Percentiles rank a stretch among this genome's conserved stretches.
Conservation (phyloP, 768 basidiomycete species). For the Omphalotus guepiniiformis region DNA sequence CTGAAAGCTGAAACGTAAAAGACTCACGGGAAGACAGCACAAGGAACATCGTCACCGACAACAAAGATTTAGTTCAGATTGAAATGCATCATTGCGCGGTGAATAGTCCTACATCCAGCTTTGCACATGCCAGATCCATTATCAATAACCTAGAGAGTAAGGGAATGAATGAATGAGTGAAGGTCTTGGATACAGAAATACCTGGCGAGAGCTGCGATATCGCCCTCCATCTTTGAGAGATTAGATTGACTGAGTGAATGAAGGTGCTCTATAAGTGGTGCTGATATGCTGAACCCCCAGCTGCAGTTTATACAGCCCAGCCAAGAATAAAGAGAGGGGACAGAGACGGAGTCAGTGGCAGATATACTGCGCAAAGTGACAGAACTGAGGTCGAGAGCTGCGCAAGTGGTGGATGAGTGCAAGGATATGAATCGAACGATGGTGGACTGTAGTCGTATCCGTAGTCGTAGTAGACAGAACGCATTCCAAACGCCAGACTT, state of each 20-base stretch:
- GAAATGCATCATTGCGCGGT: slow-evolving; percentile 3
- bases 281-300: background rate
- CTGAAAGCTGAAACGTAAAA: background rate
- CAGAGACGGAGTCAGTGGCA: background rate
- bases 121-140: slow-evolving; percentile 99
- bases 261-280: background rate
- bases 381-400: too few species aligned
- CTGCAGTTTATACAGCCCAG: background rate
- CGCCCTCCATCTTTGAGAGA: slow-evolving; percentile 52
- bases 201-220: slow-evolving; percentile 53
- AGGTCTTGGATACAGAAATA: background rate
- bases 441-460: too few species aligned
- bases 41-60: slow-evolving; percentile 85
- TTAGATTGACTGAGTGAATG: background rate
- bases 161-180: background rate
- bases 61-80: slow-evolving; percentile 35
- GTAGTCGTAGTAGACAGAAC: background rate
- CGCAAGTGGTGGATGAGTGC: background rate
- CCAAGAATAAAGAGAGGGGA: too few species aligned
- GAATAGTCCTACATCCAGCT: slow-evolving; percentile 90
- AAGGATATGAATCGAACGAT: background rate
- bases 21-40: slow-evolving; percentile 93
- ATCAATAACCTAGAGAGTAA: slow-evolving; percentile 64
- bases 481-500: background rate
- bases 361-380: background rate